phyloP scores from a whole-genome alignment of 208 protist genomes.

The Wallacemonas sp. region DNA sequence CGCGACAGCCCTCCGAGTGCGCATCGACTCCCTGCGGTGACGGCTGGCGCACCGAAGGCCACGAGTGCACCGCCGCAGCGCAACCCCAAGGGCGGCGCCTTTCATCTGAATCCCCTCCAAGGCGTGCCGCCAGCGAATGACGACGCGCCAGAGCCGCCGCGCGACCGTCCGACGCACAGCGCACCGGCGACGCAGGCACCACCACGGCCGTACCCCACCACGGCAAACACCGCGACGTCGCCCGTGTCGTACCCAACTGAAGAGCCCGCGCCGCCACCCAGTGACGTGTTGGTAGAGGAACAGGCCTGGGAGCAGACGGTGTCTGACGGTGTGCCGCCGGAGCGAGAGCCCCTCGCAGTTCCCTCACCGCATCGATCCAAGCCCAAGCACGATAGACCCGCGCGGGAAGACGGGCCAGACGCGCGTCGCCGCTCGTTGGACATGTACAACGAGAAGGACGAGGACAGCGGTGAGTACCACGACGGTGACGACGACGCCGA shows the following conservation, averaged over 20 bases:
- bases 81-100: constrained; percentile 14
- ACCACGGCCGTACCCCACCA: constrained; percentile 5
- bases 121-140: background rate
- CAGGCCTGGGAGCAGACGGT: background rate
- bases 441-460: too few relatives aligned
- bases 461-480: too few relatives aligned
- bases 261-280: background rate
- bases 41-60: background rate
- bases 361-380: too few relatives aligned
- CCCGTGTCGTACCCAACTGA: background rate
- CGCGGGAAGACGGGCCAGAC: too few relatives aligned
- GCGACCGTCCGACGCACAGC: constrained; percentile 2
- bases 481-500: background rate
- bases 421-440: too few relatives aligned
- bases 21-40: too few relatives aligned
- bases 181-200: background rate
- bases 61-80: background rate
- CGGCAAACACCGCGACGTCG: background rate
- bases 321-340: background rate
- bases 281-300: background rate
- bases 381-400: too few relatives aligned
- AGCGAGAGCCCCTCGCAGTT: background rate
- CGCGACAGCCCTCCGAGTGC: too few relatives aligned
- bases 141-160: background rate
- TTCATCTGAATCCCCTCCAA: constrained; percentile 30